phyloP scores from a whole-genome alignment of 1,284 basidiomycete genomes.

The Irpex sp. region DNA sequence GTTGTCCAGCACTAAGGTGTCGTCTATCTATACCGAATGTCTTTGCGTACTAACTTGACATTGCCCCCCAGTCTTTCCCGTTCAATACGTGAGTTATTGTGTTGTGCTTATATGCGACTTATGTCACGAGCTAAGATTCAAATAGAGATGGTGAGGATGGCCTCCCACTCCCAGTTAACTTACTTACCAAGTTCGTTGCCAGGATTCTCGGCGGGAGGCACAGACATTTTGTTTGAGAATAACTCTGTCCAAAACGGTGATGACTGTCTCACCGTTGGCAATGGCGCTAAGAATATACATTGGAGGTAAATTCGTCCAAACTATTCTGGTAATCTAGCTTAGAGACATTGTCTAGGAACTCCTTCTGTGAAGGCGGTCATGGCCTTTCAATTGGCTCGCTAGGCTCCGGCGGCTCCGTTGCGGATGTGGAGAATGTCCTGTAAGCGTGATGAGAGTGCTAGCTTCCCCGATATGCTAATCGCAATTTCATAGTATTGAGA shows the following conservation, averaged over 20 bases:
- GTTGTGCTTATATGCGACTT: not conserved
- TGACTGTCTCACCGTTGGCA: constrained; percentile 58
- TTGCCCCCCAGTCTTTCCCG: constrained; percentile 43
- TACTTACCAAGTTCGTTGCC: not conserved
- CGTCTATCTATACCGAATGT: not conserved
- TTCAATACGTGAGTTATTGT: constrained; percentile 52
- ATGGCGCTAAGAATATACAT: constrained; percentile 51
- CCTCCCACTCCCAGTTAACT: not conserved
- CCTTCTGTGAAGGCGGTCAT: constrained; percentile 55
- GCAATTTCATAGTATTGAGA: constrained; percentile 42
- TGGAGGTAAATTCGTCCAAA: constrained; percentile 36
- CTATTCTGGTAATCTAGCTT: not conserved
- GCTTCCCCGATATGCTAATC: not conserved
- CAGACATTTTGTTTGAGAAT: constrained; percentile 53
- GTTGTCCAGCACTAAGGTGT: constrained; percentile 35
- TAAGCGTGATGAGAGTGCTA: constrained; percentile 26
- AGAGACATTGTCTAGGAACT: constrained; percentile 4
- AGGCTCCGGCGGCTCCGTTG: constrained; percentile 46
- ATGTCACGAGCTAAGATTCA: not conserved
- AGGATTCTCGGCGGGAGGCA: constrained; percentile 58
- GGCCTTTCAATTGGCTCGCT: constrained; percentile 61
- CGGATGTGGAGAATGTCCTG: constrained; percentile 53
- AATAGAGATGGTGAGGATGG: not conserved
- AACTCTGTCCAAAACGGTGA: constrained; percentile 59
- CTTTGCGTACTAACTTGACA: no score